Evolutionary conservation across 116 monocot species (phyloP).

Genomic region (Iris pallida): DNA sequence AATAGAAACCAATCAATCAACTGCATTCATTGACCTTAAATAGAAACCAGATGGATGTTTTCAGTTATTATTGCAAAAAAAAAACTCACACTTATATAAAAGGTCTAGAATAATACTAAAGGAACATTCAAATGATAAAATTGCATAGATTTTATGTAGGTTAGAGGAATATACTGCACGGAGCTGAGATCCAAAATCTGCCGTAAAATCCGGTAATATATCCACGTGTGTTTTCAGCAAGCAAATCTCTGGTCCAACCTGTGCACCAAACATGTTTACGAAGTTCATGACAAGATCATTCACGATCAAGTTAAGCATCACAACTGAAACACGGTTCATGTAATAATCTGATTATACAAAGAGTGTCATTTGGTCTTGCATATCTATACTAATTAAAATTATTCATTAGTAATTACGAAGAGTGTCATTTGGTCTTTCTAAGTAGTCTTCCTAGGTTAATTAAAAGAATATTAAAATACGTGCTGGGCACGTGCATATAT

Average conservation of each 20-base stretch:
- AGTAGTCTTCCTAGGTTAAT: too few relatives aligned
- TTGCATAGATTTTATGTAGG: background rate
- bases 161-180: slow-evolving; percentile 39
- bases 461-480: too few relatives aligned
- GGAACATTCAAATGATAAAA: background rate
- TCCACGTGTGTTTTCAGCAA: slow-evolving; percentile 94
- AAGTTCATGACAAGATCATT: too few relatives aligned
- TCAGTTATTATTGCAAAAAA: background rate
- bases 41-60: background rate
- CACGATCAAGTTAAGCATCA: too few relatives aligned
- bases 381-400: too few relatives aligned
- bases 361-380: too few relatives aligned
- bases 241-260: slow-evolving; percentile 92
- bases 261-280: background rate
- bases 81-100: background rate
- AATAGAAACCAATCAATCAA: background rate
- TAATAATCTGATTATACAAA: too few relatives aligned
- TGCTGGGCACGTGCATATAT: too few relatives aligned
- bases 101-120: background rate
- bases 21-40: background rate
- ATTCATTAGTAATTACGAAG: too few relatives aligned
- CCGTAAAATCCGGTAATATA: slow-evolving; percentile 71
- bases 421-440: too few relatives aligned
- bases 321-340: too few relatives aligned
- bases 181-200: slow-evolving; percentile 68